Evolutionary conservation across 2,329 filamentous ascomycete genomes (phyloP).

Genomic region (Scedosporium minutisporum): DNA sequence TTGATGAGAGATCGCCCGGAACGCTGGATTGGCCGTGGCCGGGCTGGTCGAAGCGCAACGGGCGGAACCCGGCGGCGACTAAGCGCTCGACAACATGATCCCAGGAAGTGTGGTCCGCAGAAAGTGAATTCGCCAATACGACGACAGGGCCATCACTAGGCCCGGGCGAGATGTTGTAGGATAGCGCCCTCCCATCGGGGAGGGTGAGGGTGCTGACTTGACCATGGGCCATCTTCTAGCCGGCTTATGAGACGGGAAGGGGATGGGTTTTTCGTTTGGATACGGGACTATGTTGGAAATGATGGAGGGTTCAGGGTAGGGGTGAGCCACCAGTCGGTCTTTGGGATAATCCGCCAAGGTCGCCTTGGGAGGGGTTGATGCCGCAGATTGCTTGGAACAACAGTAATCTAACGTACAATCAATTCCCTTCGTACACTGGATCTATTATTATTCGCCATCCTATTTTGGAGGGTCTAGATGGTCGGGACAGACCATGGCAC

Average conservation of each 20-base stretch:
- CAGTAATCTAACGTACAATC: too few species aligned
- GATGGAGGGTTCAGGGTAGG: too few species aligned
- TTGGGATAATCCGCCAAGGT: too few species aligned
- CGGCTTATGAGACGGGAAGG: background rate
- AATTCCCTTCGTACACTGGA: too few species aligned
- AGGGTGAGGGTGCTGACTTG: constrained; percentile 10
- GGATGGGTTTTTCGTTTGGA: background rate
- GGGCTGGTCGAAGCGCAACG: constrained; percentile 32
- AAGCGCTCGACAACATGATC: constrained; percentile 27
- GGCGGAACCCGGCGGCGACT: constrained; percentile 24
- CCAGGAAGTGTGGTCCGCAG: constrained; percentile 26
- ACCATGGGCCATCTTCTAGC: too few species aligned
- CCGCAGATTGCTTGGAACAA: too few species aligned
- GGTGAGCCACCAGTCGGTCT: too few species aligned
- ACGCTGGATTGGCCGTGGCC: constrained; percentile 30
- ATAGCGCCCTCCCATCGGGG: constrained; percentile 17
- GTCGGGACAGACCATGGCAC: too few species aligned
- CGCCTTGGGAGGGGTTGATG: too few species aligned
- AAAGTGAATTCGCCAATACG: constrained; percentile 29
- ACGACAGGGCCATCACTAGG: constrained; percentile 20
- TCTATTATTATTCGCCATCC: too few species aligned
- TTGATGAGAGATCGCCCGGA: constrained; percentile 21
- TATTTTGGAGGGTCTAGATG: too few species aligned
- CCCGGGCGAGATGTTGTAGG: constrained; percentile 19
- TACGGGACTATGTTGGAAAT: too few species aligned